Evolutionary conservation across 2,329 filamentous ascomycete genomes (phyloP).

Genomic region (Trichoderma koningiopsis): DNA sequence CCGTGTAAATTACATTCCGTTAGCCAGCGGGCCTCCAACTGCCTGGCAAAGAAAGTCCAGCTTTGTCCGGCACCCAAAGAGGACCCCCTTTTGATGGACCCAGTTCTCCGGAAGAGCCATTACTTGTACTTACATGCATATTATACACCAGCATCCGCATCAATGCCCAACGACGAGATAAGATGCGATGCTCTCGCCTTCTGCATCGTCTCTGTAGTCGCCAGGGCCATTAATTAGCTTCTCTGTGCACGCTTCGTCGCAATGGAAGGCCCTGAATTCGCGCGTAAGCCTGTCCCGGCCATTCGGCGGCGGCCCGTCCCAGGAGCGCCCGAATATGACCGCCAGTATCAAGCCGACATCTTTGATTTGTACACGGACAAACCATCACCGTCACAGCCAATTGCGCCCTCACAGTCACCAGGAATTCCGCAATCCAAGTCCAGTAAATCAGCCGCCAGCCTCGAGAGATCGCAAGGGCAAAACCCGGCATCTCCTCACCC

Average conservation of each 20-base stretch:
- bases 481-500: not conserved
- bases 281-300: constrained; percentile 10
- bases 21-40: not conserved
- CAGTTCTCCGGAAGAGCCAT: constrained; percentile 19
- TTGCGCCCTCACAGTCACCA: not conserved
- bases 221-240: not conserved
- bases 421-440: constrained; percentile 15
- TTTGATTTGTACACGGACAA: constrained; percentile 4
- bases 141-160: not conserved
- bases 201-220: not conserved
- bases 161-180: not conserved
- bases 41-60: not conserved
- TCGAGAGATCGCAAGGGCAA: not conserved
- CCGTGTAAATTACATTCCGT: not conserved
- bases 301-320: constrained; percentile 22
- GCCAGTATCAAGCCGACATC: constrained; percentile 8
- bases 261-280: not conserved
- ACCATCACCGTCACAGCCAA: not conserved
- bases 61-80: not conserved
- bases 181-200: constrained; percentile 1
- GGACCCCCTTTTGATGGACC: constrained; percentile 1
- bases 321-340: not conserved
- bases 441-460: constrained; percentile 28
- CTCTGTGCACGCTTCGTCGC: not conserved
- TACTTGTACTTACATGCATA: not conserved